Evolutionary conservation across 345 rosid species (phyloP), one percentile per base, ranked within the genome.

Genomic region (Eutrema heterophyllum): DNA sequence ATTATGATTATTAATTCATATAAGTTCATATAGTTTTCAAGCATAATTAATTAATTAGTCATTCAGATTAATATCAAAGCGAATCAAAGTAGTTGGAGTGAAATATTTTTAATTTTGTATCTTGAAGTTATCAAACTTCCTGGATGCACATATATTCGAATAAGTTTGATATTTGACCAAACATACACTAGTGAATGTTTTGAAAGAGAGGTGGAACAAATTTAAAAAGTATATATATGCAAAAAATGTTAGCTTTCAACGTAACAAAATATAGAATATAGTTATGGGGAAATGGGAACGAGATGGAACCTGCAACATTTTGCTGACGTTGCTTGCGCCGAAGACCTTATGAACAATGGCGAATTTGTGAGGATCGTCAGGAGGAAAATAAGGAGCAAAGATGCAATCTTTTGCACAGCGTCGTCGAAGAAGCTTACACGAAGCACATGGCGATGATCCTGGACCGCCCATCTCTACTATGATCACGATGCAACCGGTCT

Each of bases 371-470:
- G 95, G 97, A 69, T 91, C 95, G 2, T 88, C 88, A 16, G 97
- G 79, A 63, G 95, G 95, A 78, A 91, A 91, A 80, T 91, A 91
- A 68, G 97, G 97, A 9, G 97, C 95, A 70, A 91, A 91, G 65
- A 91, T 82, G 79, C 97, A 91, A 76, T 87, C 93, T 67, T 87
- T 86, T 64, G 87, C 85, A 65, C 97, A 91, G 18, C 96, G 89
- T 18, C 97, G 85, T 72, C 96, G 74, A 61, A 91, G 71, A 40
- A 91, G 78, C 77, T 89, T 91, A 85, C 97, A 91, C 21, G 93
- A 87, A 3, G 97, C 97, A 62, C 97, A 91, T 29, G 97, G 97
- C 2, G 97, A 86, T 53, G 90, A 82, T 45, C 81, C 81, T 0
- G 78, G 73, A 38, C 91, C 89, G 0, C 81, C 87, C 84, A 86